Conservation (phyloP, 768 basidiomycete species). For the Collybia sordida region DNA sequence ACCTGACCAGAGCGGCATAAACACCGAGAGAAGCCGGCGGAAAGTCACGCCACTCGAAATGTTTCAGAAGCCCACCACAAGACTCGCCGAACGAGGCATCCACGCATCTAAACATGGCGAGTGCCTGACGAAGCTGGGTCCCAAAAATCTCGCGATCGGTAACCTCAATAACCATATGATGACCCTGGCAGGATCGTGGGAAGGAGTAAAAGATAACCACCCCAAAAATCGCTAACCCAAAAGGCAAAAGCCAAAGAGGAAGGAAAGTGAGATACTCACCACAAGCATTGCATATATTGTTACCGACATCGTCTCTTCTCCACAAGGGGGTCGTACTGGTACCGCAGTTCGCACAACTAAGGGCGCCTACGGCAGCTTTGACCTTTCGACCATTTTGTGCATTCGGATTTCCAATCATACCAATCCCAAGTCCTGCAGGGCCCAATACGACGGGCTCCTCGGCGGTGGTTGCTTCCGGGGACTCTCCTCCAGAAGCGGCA, state of each 20-base stretch:
- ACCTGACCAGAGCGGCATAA: no score
- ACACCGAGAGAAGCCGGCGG: no score
- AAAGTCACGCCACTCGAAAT: no score
- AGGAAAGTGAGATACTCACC: constrained; percentile 55
- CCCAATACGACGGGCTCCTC: constrained; percentile 13
- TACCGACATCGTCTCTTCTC: constrained; percentile 87
- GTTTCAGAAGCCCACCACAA: no score
- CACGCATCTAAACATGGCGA: no score
- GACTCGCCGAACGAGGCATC: no score
- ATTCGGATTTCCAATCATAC: constrained; percentile 18
- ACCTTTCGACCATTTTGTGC: constrained; percentile 28
- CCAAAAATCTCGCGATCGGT: no score
- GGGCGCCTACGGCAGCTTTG: constrained; percentile 59
- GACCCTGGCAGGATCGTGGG: no score
- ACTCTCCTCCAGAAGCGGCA: neutral
- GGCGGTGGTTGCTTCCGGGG: neutral
- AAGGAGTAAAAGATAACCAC: constrained; percentile 8
- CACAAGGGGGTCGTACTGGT: constrained; percentile 89
- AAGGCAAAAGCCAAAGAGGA: constrained; percentile 19
- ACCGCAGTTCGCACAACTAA: constrained; percentile 86
- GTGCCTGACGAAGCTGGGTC: no score
- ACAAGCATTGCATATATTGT: constrained; percentile 94
- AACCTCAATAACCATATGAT: no score
- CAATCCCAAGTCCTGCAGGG: constrained; percentile 16
- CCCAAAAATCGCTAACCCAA: constrained; percentile 14